Evolutionary conservation across 805 yeast species (phyloP).

Genomic region (Teunomyces lycoperdinae): DNA sequence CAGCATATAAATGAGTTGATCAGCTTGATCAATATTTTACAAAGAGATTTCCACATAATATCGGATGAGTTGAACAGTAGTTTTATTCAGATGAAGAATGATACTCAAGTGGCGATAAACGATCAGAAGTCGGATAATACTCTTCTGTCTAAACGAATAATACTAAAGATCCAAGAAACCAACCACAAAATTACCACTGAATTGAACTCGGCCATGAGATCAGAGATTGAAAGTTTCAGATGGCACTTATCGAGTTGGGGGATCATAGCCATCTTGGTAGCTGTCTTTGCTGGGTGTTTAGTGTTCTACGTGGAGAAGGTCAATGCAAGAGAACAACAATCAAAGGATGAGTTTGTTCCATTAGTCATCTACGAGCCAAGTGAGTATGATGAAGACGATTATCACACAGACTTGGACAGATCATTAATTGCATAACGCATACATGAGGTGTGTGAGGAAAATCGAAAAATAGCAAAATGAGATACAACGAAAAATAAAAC

Average conservation of each 20-base stretch:
- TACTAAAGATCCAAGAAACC: constrained; percentile 73
- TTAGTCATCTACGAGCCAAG: constrained; percentile 45
- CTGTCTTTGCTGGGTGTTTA: constrained; percentile 53
- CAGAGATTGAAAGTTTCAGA: constrained; percentile 82
- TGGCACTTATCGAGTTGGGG: constrained; percentile 95
- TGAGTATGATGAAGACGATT: constrained; percentile 53
- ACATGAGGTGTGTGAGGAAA: not conserved
- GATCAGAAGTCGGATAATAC: constrained; percentile 87
- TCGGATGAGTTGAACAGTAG: constrained; percentile 73
- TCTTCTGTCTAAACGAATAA: constrained; percentile 63
- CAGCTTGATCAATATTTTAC: constrained; percentile 63
- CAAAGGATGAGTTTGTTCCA: constrained; percentile 39
- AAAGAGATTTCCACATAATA: constrained; percentile 67
- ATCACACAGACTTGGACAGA: constrained; percentile 53
- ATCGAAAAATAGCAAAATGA: not conserved
- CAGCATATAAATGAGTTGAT: constrained; percentile 64
- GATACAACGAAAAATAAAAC: not conserved
- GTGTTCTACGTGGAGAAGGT: constrained; percentile 50
- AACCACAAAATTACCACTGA: constrained; percentile 82
- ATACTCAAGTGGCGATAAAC: constrained; percentile 76
- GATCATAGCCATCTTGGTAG: constrained; percentile 64
- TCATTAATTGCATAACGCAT: constrained; percentile 5
- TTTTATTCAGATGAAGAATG: constrained; percentile 59
- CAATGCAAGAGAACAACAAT: constrained; percentile 18
- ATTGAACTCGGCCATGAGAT: constrained; percentile 74